Evolutionary conservation across 2,329 filamentous ascomycete genomes (phyloP), one percentile per base, ranked within the genome.

Genomic region (Fusarium brachygibbosum): DNA sequence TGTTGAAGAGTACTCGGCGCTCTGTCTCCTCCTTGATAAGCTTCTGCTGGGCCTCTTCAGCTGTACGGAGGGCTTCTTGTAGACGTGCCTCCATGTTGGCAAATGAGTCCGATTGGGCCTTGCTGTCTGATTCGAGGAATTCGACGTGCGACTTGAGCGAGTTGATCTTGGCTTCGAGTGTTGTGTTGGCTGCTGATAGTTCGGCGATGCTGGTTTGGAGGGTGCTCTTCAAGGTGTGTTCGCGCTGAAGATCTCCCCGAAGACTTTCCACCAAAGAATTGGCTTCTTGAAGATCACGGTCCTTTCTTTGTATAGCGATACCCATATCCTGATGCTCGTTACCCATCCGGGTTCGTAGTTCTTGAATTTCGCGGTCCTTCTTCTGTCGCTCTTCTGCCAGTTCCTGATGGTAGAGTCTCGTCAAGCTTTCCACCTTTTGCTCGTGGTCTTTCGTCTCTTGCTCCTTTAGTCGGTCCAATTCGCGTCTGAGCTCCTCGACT

Each of bases 1-100:
- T 96, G 80, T 98, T 98, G 83, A 98, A 97, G 0, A 99, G 86
- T 72, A 97, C 95, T 23, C 96, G 88, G 16, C 96, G 89, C 51
- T 97, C 84, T 1, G 93, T 96, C 80, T 99, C 96, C 77, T 98
- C 96, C 74, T 91, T 93, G 67, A 96, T 91, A 29, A 99, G 84
- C 76, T 96, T 97, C 69, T 93, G 89, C 58, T 92, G 89, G 1
- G 92, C 90, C 35, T 88, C 85, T 31, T 92, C 89, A 1, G 91
- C 92, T 21, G 86, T 82, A 16, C 87, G 86, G 25, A 93, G 80
- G 1, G 94, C 94, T 46, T 96, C 91, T 75, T 93, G 91, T 75
- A 97, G 89, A 53, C 91, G 87, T 42, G 90, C 85, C 75, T 97
- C 92, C 82, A 97, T 93, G 58, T 88, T 89, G 40, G 93, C 89